Conservation (phyloP, 2,329 filamentous ascomycete species). For the Calonectria fujianensis region DNA sequence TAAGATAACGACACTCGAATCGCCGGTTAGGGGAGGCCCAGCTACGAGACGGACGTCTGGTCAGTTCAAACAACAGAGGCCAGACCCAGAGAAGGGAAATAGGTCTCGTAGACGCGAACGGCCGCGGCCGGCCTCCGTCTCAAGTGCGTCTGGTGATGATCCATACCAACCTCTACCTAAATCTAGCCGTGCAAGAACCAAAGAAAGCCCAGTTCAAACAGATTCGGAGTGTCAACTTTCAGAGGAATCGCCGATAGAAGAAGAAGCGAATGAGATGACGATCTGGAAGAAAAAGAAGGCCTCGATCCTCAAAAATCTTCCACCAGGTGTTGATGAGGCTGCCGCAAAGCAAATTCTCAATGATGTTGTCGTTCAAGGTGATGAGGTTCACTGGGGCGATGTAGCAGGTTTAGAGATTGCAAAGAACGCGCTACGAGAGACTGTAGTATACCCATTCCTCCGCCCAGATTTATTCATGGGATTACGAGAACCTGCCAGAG, state of each 20-base stretch:
- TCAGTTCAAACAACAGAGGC: conserved; percentile 41
- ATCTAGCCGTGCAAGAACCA: conserved; percentile 55
- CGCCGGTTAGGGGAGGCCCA: conserved; percentile 43
- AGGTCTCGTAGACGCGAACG: conserved; percentile 49
- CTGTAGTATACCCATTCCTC: conserved; percentile 97
- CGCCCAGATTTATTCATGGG: conserved; percentile 97
- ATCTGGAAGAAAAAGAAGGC: conserved; percentile 78
- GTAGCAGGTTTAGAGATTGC: conserved; percentile 93
- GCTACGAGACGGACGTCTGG: conserved; percentile 42
- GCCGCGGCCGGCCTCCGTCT: conserved; percentile 48
- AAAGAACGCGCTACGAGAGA: conserved; percentile 94
- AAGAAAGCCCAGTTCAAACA: conserved; percentile 60
- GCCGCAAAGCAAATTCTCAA: conserved; percentile 95
- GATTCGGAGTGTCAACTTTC: conserved; percentile 69
- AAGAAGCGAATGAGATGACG: conserved; percentile 62
- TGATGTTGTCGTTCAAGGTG: conserved; percentile 94
- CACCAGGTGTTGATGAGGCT: conserved; percentile 85
- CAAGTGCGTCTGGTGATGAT: conserved; percentile 55
- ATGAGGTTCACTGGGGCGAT: conserved; percentile 96
- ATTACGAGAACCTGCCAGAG: conserved; percentile 91
- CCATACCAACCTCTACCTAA: conserved; percentile 50
- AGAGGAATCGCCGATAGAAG: conserved; percentile 65
- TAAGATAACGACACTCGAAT: conserved; percentile 44
- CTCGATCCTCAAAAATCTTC: conserved; percentile 84
- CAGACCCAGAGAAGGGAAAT: conserved; percentile 45